Conservation (phyloP, 495 filamentous ascomycete species). For the Xylaria acuta region DNA sequence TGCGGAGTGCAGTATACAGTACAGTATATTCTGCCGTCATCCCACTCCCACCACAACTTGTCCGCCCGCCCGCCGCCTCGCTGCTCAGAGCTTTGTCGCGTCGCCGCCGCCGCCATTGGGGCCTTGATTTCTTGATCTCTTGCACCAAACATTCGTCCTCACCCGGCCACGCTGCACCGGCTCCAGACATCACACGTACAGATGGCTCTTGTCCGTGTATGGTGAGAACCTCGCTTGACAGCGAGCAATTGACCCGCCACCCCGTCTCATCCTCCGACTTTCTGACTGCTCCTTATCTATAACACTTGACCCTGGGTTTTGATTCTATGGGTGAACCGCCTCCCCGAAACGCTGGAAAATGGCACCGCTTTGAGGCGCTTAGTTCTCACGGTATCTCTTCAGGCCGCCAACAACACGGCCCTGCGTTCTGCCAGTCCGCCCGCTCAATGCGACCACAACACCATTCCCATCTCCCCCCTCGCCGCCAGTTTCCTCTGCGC, state of each 20-base stretch:
- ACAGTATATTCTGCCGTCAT: conserved; percentile 36
- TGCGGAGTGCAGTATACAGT: conserved; percentile 1
- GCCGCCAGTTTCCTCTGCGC: conserved; percentile 17
- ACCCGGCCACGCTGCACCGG: neutral
- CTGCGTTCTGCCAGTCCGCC: neutral
- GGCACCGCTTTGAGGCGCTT: conserved; percentile 42
- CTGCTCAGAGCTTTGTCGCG: conserved; percentile 26
- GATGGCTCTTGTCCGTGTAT: conserved; percentile 31
- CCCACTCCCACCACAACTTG: conserved; percentile 33
- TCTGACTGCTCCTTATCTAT: neutral
- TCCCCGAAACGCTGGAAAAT: conserved; percentile 35
- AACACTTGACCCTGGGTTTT: conserved; percentile 15
- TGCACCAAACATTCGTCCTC: conserved; percentile 16
- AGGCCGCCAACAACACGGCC: conserved; percentile 7
- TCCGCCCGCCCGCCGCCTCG: conserved; percentile 31
- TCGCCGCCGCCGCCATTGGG: neutral
- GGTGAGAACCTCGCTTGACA: conserved; percentile 30
- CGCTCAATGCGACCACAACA: conserved; percentile 23
- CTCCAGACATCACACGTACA: conserved; percentile 16
- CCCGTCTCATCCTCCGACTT: neutral
- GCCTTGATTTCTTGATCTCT: neutral
- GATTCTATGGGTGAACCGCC: conserved; percentile 37
- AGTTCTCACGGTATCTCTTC: conserved; percentile 22
- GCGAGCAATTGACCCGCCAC: conserved; percentile 32
- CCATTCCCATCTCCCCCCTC: conserved; percentile 4